These are phyloP conservation scores for Forsythia viridissima DNA, from an alignment of 257 asterid species.

Conservation along the genomic window DNA sequence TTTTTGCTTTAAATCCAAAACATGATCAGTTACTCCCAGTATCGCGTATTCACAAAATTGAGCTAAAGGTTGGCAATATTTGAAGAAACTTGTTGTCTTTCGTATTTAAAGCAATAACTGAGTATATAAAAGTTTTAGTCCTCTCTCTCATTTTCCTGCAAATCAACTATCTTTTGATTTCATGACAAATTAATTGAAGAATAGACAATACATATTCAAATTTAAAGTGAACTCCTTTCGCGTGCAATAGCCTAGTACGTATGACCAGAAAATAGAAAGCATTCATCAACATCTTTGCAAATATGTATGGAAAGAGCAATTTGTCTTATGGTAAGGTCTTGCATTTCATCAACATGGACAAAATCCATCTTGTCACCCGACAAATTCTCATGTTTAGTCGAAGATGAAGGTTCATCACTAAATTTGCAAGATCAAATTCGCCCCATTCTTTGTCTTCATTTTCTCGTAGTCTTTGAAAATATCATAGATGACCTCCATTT, in stretches of 20 bases:
- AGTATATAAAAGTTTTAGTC: slow-evolving; percentile 6
- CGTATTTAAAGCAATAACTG: too few relatives aligned
- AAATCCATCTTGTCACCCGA: slow-evolving; percentile 66
- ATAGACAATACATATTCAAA: slow-evolving; percentile 64
- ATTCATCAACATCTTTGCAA: slow-evolving; percentile 59
- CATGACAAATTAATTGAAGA: slow-evolving; percentile 52
- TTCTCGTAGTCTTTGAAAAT: slow-evolving; percentile 64
- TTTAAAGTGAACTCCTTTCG: slow-evolving; percentile 64
- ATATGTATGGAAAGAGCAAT: slow-evolving; percentile 54
- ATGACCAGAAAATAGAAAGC: slow-evolving; percentile 66
- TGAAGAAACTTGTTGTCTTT: too few relatives aligned
- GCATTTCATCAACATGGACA: slow-evolving; percentile 75
- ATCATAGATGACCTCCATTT: slow-evolving; percentile 43
- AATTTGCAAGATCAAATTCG: slow-evolving; percentile 69
- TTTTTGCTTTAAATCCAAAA: too few relatives aligned
- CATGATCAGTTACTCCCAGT: too few relatives aligned
- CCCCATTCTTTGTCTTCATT: slow-evolving; percentile 45
- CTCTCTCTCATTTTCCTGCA: slow-evolving; percentile 40
- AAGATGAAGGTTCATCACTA: slow-evolving; percentile 56
- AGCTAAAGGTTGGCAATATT: too few relatives aligned
- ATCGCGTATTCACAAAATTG: too few relatives aligned
- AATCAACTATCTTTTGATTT: slow-evolving; percentile 21
- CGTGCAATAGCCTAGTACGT: slow-evolving; percentile 63
- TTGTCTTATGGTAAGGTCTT: slow-evolving; percentile 65
- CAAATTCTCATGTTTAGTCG: slow-evolving; percentile 38